Conservation (phyloP, 2,329 filamentous ascomycete genomes). For the Ophiostoma populinum region DNA sequence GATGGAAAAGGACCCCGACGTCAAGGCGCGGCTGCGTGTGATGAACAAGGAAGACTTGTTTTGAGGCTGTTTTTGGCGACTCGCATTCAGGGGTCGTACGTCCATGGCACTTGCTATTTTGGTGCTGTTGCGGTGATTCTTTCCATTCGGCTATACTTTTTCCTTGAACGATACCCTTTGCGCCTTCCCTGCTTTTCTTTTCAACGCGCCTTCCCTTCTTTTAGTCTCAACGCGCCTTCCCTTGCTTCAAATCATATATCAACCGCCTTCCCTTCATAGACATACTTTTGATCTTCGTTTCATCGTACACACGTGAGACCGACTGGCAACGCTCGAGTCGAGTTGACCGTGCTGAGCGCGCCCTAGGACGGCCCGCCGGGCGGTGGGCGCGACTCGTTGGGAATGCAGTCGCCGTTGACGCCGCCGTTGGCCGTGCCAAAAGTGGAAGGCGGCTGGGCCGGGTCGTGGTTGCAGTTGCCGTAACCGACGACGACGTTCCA, state of each 20-base stretch:
- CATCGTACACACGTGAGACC: no score
- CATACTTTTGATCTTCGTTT: constrained; percentile 1
- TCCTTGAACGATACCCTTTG: no score
- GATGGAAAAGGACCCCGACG: constrained; percentile 32
- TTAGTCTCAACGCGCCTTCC: neutral
- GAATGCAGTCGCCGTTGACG: constrained; percentile 9
- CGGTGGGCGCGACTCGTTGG: constrained; percentile 2
- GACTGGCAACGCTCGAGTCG: no score
- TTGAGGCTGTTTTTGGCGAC: no score
- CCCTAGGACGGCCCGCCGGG: constrained; percentile 1
- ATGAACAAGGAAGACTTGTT: constrained; percentile 19
- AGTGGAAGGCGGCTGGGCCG: constrained; percentile 4
- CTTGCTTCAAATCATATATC: neutral
- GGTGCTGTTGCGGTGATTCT: no score
- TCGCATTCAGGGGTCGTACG: no score
- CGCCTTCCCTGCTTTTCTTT: neutral
- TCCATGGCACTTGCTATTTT: no score
- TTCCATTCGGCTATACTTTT: no score
- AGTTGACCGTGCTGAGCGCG: no score
- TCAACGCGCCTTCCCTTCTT: no score
- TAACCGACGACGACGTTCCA: constrained; percentile 11
- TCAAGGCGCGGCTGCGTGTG: constrained; percentile 24
- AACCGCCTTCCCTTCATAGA: constrained; percentile 1
- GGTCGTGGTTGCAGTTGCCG: constrained; percentile 11
- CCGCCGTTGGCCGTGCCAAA: constrained; percentile 9